Evolutionary conservation across 768 basidiomycete species (phyloP), one percentile per base, ranked within the genome.

Genomic region (Suillus variegatus): DNA sequence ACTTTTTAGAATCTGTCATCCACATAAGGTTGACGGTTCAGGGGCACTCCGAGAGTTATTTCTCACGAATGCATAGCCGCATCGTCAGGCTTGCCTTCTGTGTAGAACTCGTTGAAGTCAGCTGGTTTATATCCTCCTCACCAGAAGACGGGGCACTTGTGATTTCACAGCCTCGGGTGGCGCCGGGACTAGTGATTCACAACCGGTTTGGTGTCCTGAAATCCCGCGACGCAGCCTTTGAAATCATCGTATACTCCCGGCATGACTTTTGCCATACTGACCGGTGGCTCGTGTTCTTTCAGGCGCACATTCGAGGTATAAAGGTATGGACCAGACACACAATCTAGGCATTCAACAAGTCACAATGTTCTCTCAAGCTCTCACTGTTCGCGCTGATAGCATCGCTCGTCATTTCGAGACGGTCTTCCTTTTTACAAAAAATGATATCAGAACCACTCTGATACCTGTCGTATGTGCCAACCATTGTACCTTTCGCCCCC

Each of bases 341-440:
- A 43, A 43, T 6, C 14, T 28, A 1, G 8, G 18, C 25, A 43
- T 43, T 41, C 40, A 25, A 25, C 6, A 12, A 43, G 1, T 41
- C 25, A 12, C 8, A 1, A 60, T 60, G 58, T 16, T 60, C 10
- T 43, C 58, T 43, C 40, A 60, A 60, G 41, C 25, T 10, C 12
- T 28, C 2, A 20, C 12, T 43, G 40, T 3, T 20, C 58, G 58
- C n/a, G 18, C 25, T 60, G 58, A 28, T 43, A 60, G 58, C 58
- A 60, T 60, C 58, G 18, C 58, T 43, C 58, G 3, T 18, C 72
- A 73, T 47, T 28, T 72, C 38, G 43, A 64, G 32, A 73, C 72
- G 1, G 47, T 74, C 20, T 72, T 68, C 54, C 68, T 74, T 28
- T 74, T 74, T 16, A 70, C 71, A 44, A 61, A 68, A 64, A 61